A percentile compares a stretch with the other conserved stretches of the same genome.
Evolutionary conservation across 805 yeast species (phyloP).

Genomic region (Yamadazyma phyllophila): DNA sequence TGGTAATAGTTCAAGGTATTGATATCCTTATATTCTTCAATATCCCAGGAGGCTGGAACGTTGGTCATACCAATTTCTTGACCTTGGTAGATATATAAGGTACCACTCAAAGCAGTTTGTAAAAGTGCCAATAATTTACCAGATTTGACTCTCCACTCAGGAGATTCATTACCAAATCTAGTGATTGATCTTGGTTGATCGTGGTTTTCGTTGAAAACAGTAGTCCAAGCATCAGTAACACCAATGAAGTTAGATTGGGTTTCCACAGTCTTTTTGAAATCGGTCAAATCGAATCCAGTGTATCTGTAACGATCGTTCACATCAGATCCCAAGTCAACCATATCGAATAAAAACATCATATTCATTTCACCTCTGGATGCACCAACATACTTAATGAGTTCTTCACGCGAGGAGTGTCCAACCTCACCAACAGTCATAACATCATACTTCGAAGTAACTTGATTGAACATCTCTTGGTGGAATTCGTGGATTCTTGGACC

Average conservation of each 20-base stretch:
- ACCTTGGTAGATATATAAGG: conserved; percentile 58
- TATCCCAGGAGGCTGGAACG: conserved; percentile 41
- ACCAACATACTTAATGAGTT: conserved; percentile 42
- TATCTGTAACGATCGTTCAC: conserved; percentile 36
- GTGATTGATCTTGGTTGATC: conserved; percentile 59
- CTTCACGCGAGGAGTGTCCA: conserved; percentile 43
- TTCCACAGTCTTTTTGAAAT: conserved; percentile 41
- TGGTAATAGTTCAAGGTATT: conserved; percentile 44
- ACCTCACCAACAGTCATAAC: conserved; percentile 60
- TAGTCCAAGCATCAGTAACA: conserved; percentile 53
- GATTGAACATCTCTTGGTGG: conserved; percentile 48
- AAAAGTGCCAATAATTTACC: conserved; percentile 51
- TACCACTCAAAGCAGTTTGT: conserved; percentile 49
- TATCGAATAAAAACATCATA: conserved; percentile 37
- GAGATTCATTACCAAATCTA: conserved; percentile 46
- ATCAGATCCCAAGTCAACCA: conserved; percentile 38
- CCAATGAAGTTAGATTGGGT: conserved; percentile 37
- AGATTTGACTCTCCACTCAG: conserved; percentile 27
- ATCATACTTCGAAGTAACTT: conserved; percentile 46
- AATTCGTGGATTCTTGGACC: conserved; percentile 61
- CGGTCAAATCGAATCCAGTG: conserved; percentile 33
- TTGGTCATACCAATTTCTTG: conserved; percentile 61
- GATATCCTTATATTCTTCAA: conserved; percentile 52
- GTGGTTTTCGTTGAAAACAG: conserved; percentile 56
- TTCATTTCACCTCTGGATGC: conserved; percentile 36